A percentile compares a stretch with the other conserved stretches of the same genome.
Evolutionary conservation across 1,284 basidiomycete genomes (phyloP).

Genomic region (Quambalaria eucalypti): DNA sequence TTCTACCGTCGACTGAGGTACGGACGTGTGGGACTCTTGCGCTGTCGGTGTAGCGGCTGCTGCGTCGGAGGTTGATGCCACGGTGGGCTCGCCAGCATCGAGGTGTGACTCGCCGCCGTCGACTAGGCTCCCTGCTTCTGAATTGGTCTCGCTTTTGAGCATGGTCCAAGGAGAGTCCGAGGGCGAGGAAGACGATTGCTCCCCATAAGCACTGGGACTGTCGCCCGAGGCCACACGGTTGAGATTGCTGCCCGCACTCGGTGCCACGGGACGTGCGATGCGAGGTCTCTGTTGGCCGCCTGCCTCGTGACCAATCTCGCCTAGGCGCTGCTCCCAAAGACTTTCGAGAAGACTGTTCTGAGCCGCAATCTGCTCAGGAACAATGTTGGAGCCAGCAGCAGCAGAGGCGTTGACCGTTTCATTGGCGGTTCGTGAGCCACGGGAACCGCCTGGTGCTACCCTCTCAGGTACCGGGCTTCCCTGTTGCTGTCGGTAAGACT

Average conservation of each 20-base stretch:
- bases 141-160: not conserved
- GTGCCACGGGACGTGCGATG: too few species aligned
- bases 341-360: not conserved
- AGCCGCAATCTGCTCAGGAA: not conserved
- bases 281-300: not conserved
- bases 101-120: too few species aligned
- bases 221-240: not conserved
- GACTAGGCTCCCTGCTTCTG: too few species aligned
- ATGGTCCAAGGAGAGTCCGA: not conserved
- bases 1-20: not conserved
- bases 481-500: too few species aligned
- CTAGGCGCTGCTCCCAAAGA: conserved; percentile 2
- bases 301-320: conserved; percentile 2
- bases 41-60: not conserved
- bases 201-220: too few species aligned
- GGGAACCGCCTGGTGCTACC: too few species aligned
- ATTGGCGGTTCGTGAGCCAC: too few species aligned
- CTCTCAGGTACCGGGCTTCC: too few species aligned
- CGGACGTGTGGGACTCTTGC: not conserved
- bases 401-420: not conserved
- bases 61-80: not conserved
- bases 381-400: not conserved
- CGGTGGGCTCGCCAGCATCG: not conserved
- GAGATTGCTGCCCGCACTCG: not conserved
- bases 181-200: not conserved